Evolutionary conservation across 148 eudicot genomes (phyloP), one percentile per base, ranked within the genome.

Genomic region (Hydrangea macrophylla): DNA sequence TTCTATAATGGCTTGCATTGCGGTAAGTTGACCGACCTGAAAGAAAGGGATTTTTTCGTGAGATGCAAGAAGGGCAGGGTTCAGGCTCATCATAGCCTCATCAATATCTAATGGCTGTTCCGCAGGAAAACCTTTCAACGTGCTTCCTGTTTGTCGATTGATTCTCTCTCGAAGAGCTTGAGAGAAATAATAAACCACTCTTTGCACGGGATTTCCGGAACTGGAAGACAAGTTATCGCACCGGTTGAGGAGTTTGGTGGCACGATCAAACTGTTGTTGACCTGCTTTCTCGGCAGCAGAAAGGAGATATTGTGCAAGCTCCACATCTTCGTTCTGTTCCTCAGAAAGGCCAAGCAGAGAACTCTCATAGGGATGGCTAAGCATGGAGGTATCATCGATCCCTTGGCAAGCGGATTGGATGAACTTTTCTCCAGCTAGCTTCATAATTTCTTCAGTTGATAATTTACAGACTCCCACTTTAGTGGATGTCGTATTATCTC

Each of bases 1-100:
- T 39, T 80, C 84, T n/a, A 76, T 6, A 22, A 80, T 73, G 7
- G 67, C 66, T 65, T 80, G 84, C 32, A 80, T 62, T 30, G 58
- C 78, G 2, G 77, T 42, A 13, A 35, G 68, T 59, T 75, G 73
- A 18, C 8, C 1, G 1, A 64, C 54, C 57, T 25, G 67, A 45
- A 2, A 7, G 54, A 70, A 62, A 1, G 82, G 79, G 13, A 70
- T 7, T 9, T 25, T 22, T 68, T 67, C 67, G 7, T 71, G 60
- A 55, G 7, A 18, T 44, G 60, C 73, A 26, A 75, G 15, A 10
- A 62, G 27, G 32, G 51, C 69, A 3, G 67, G 42, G n/a, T 36
- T 28, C 0, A 59, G 60, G 17, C 60, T 55, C 54, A n/a, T 55
- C 25, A 44, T 20, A 15, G 58, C 45, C 40, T 45, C 62, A 2